Evolutionary conservation across 2,329 filamentous ascomycete genomes (phyloP), one percentile per base, ranked within the genome.

Genomic region (Podosphaera aphanis): DNA sequence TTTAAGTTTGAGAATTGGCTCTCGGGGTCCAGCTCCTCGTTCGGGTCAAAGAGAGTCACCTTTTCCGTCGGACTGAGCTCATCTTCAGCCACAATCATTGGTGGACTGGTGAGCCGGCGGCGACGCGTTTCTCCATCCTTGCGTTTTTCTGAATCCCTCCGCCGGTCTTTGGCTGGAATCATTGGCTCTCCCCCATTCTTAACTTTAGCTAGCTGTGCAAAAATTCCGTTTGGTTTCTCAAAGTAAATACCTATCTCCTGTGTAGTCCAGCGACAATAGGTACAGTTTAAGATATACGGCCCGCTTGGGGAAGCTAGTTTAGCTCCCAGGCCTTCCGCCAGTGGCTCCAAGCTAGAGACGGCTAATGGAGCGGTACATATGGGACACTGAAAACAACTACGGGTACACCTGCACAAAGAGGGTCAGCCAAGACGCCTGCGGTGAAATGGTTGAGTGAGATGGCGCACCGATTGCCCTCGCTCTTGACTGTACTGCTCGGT

Each of bases 381-480:
- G 0, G 90, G 90, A 55, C 90, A 98, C 59, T 92, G 83, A 66
- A 90, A 95, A 63, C 90, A 98, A 59, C 86, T 94, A 52, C 90
- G 73, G 16, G 84, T 88, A 60, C 90, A 94, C 59, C 85, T 88
- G 44, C 8, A 20, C 25, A 11, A 5, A 29, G 6, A 39, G 19
- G 15, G 25, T 29, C 23, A 20, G 37, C 51, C 39, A 50, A 50
- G 45, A 5, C 25, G 11, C 15, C 18, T 41, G 15, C n/a, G 13
- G 6, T 4, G 15, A 35, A 35, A 29, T 16, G 19, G n/a, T n/a
- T 23, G 18, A 31, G 11, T 19, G 29, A 25, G 35, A 35, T 43
- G 29, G 16, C 66, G 49, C 69, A 92, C 84, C 85, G 77, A 63
- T 93, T 94, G 38, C 86, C 86, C 58, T 98, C 90, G 55, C 78